These are phyloP conservation scores for Stemphylium beticola DNA, from an alignment of 2,329 filamentous ascomycete species.

Conservation along the genomic window DNA sequence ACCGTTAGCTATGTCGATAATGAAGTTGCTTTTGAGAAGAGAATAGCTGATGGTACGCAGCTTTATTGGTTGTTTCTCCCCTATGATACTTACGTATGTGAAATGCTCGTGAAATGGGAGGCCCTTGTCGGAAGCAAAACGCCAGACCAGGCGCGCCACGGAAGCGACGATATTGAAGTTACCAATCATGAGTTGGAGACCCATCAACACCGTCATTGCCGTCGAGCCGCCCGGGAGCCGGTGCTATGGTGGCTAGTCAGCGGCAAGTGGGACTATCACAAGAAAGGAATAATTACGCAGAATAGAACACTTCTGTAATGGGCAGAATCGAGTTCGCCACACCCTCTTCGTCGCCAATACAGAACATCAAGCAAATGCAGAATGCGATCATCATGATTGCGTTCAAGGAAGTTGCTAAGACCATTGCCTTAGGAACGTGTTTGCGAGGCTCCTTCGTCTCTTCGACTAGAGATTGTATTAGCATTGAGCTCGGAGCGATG, in stretches of 20 bases:
- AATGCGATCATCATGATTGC: slow-evolving; percentile 49
- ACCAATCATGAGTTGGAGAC: slow-evolving; percentile 24
- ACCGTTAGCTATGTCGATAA: slow-evolving; percentile 1
- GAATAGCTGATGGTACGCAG: no score
- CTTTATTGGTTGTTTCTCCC: not conserved
- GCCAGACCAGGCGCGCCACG: slow-evolving; percentile 31
- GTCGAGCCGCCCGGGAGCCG: slow-evolving; percentile 35
- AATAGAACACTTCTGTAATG: slow-evolving; percentile 47
- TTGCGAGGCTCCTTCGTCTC: slow-evolving; percentile 25
- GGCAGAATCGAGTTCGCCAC: slow-evolving; percentile 16
- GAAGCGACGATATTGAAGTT: slow-evolving; percentile 40
- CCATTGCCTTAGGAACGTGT: slow-evolving; percentile 39
- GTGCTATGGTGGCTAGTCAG: slow-evolving; percentile 26
- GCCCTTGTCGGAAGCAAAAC: slow-evolving; percentile 35
- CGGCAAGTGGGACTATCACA: not conserved
- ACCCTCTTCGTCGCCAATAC: slow-evolving; percentile 47
- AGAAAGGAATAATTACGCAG: slow-evolving; percentile 8
- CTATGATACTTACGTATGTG: slow-evolving; percentile 15
- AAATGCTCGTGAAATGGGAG: slow-evolving; percentile 27
- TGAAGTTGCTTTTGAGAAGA: no score
- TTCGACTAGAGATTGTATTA: slow-evolving; percentile 15
- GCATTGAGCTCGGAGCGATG: not conserved
- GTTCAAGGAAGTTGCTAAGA: slow-evolving; percentile 52
- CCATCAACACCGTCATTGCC: slow-evolving; percentile 19
- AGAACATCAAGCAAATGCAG: slow-evolving; percentile 51